Conservation (phyloP, 345 rosid genomes). For the Lepidium aucheri region DNA sequence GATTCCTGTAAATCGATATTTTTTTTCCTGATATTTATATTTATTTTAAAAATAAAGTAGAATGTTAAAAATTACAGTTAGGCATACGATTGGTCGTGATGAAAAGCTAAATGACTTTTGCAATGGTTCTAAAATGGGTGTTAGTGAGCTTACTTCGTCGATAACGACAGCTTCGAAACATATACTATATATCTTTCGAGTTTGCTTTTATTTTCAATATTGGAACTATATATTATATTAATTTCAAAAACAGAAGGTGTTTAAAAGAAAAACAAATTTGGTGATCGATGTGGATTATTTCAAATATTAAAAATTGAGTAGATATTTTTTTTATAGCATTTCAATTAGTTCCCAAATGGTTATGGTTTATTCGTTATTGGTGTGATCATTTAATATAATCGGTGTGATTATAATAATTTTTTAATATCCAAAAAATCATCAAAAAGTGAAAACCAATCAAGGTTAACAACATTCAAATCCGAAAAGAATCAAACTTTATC, state of each 20-base stretch:
- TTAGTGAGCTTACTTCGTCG: constrained; percentile 4
- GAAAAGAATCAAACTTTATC: constrained; percentile 10
- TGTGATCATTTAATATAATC: background rate
- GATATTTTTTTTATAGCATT: background rate
- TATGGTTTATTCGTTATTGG: background rate
- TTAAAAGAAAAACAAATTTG: no score
- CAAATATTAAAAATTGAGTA: background rate
- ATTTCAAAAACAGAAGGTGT: no score
- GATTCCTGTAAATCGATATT: background rate
- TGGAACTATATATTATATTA: background rate
- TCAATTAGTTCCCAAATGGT: background rate
- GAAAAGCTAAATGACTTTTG: constrained; percentile 6
- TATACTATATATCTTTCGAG: background rate
- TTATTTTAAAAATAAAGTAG: background rate
- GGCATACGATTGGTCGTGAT: constrained; percentile 1
- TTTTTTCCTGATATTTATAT: background rate
- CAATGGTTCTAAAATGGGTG: constrained; percentile 10
- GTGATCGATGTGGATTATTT: no score
- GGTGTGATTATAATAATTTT: background rate
- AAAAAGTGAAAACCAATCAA: background rate
- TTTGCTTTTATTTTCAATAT: background rate
- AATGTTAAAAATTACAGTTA: background rate
- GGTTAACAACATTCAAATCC: constrained; percentile 4
- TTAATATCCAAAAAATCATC: background rate
- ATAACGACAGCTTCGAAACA: background rate